Conservation (phyloP, 768 basidiomycete genomes). For the Kwoniella bestiolae region DNA sequence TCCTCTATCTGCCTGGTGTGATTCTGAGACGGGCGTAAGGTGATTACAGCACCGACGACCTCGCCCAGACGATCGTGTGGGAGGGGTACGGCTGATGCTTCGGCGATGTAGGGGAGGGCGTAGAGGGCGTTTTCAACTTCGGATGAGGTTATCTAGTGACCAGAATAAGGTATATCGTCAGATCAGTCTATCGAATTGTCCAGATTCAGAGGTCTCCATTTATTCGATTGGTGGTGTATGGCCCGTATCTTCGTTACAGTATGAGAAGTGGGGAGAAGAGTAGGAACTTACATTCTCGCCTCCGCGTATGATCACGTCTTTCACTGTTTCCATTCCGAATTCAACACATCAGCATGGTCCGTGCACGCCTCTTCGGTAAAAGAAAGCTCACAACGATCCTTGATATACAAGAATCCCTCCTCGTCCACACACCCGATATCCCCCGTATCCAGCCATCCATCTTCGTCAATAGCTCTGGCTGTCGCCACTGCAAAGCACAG, state of each 20-base stretch:
- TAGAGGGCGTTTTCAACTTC: conserved; percentile 52
- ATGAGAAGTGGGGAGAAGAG: no score
- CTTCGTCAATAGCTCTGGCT: conserved; percentile 32
- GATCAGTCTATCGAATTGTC: no score
- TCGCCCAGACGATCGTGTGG: conserved; percentile 45
- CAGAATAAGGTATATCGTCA: neutral
- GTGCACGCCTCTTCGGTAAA: neutral
- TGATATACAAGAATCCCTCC: conserved; percentile 49
- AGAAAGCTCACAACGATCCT: conserved; percentile 40
- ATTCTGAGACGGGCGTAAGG: conserved; percentile 17
- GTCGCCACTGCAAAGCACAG: conserved; percentile 35
- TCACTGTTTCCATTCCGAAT: conserved; percentile 29
- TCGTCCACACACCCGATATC: conserved; percentile 42
- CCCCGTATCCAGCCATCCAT: conserved; percentile 53
- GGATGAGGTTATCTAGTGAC: conserved; percentile 39
- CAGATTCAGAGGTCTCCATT: no score
- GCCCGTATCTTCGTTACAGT: no score
- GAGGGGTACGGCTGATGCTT: conserved; percentile 44
- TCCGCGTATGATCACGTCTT: conserved; percentile 52
- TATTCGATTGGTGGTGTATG: no score
- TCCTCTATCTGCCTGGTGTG: conserved; percentile 18
- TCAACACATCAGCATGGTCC: conserved; percentile 2
- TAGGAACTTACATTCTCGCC: conserved; percentile 53
- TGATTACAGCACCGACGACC: conserved; percentile 41
- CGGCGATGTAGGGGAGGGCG: conserved; percentile 33